A percentile compares a stretch with the other conserved stretches of the same genome.
Conservation (phyloP, 148 eudicot genomes). For the Talinum fruticosum region DNA sequence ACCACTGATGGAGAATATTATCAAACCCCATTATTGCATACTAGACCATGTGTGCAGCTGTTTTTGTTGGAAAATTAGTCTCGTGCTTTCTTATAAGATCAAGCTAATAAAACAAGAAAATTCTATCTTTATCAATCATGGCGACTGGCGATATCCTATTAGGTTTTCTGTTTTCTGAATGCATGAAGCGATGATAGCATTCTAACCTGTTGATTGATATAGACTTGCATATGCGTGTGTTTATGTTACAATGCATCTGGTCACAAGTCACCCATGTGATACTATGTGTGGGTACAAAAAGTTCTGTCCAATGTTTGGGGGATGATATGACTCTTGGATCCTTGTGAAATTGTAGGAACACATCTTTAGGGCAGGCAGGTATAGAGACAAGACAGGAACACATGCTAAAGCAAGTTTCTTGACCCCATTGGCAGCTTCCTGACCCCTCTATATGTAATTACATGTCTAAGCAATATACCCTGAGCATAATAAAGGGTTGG, state of each 20-base stretch:
- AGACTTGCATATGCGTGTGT: constrained; percentile 4
- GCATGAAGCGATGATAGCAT: background rate
- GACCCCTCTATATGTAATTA: background rate
- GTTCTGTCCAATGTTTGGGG: background rate
- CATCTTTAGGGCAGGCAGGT: background rate
- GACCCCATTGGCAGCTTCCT: background rate
- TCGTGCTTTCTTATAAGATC: background rate
- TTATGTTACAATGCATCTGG: background rate
- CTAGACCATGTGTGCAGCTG: background rate
- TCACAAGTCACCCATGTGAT: background rate
- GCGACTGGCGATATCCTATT: background rate
- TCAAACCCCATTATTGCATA: background rate
- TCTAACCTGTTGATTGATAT: constrained; percentile 2
- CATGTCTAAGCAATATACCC: background rate
- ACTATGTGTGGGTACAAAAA: background rate
- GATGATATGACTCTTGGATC: background rate
- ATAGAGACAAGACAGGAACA: background rate
- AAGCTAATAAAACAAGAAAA: background rate
- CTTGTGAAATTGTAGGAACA: constrained; percentile 3
- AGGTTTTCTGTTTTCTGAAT: background rate
- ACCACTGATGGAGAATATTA: background rate
- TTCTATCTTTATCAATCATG: background rate
- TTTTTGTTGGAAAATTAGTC: background rate
- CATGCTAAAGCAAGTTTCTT: background rate
- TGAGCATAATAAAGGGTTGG: background rate